Percentiles rank a stretch among this genome's conserved stretches.
phyloP scores from a whole-genome alignment of 768 basidiomycete genomes.

The Suillus clintonianus region DNA sequence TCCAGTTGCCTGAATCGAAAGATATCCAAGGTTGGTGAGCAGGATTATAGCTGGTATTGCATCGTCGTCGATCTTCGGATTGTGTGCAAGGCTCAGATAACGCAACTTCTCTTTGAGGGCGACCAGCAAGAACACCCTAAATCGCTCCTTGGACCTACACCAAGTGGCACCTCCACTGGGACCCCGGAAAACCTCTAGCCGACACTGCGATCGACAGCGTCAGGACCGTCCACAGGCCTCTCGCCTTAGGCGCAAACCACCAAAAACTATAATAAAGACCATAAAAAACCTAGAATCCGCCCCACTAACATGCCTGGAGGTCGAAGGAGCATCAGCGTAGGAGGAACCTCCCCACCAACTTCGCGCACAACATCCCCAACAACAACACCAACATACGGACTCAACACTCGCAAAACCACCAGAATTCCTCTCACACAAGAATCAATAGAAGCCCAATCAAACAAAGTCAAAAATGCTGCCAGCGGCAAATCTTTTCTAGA shows the following conservation, averaged over 20 bases:
- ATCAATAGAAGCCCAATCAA: background rate
- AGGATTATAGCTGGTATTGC: slow-evolving; percentile 55
- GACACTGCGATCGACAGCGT: background rate
- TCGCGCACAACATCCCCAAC: background rate
- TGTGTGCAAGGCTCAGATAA: slow-evolving; percentile 53
- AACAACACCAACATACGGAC: background rate
- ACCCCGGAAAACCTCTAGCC: background rate
- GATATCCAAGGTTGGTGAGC: slow-evolving; percentile 46
- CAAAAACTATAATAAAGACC: too few relatives aligned
- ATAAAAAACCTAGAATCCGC: too few relatives aligned
- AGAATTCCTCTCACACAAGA: background rate
- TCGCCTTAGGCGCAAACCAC: too few relatives aligned
- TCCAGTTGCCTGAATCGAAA: slow-evolving; percentile 55
- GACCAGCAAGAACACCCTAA: slow-evolving; percentile 58
- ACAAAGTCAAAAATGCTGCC: background rate
- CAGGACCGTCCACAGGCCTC: too few relatives aligned
- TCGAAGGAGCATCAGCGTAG: background rate
- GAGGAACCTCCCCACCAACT: background rate
- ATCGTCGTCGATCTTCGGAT: slow-evolving; percentile 56
- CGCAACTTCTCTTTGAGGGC: slow-evolving; percentile 55
- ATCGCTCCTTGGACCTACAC: slow-evolving; percentile 2
- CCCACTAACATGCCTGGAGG: too few relatives aligned
- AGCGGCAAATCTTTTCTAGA: background rate
- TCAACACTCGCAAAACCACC: background rate
- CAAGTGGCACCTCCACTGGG: slow-evolving; percentile 7